Evolutionary conservation across 129 eudicot genomes (phyloP), one percentile per base, ranked within the genome.

Genomic region (Glebionis coronaria): DNA sequence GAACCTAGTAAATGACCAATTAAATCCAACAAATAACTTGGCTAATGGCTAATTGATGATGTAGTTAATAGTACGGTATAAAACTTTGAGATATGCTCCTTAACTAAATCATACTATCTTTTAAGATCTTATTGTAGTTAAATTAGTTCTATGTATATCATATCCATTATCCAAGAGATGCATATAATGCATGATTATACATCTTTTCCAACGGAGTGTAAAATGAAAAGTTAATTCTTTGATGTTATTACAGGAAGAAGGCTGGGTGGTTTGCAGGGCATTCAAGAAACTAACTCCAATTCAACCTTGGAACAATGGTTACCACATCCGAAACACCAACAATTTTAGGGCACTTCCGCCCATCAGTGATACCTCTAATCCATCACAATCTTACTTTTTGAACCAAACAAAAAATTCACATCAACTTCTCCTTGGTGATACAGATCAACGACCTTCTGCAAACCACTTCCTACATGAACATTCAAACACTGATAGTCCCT

Each of bases 251-350:
- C 82, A 88, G 98, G 98, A 92, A 85, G 97, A 91, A 91, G 97
- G 97, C 54, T 91, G 97, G 97, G 97, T 91, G 14, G 96, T 91
- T 19, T 91, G 97, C 27, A 70, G 86, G 44, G 97, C 97, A 63
- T 91, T 91, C 88, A 91, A 85, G 82, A 91, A 91, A 66, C 97
- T 94, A 74, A 79, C 70, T 80, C 90, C 97, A 21, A 73, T 74
- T 57, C 88, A 87, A 64, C 73, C 82, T 4, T 84, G 95, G 90
- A 84, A 72, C 68, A 80, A 76, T 51, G 65, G 69, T 14, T 81
- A 82, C 70, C 69, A 78, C 47, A 68, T 80, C 28, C 46, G 78
- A 16, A 74, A 79, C 74, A 71, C 53, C 66, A 59, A 2, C 71
- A 84, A 71, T 12, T 70, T 66, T 45, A 44, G 71, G 60, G 71